These are phyloP conservation scores for Salix purpurea DNA, from an alignment of 345 rosid species.

Conservation along the genomic window DNA sequence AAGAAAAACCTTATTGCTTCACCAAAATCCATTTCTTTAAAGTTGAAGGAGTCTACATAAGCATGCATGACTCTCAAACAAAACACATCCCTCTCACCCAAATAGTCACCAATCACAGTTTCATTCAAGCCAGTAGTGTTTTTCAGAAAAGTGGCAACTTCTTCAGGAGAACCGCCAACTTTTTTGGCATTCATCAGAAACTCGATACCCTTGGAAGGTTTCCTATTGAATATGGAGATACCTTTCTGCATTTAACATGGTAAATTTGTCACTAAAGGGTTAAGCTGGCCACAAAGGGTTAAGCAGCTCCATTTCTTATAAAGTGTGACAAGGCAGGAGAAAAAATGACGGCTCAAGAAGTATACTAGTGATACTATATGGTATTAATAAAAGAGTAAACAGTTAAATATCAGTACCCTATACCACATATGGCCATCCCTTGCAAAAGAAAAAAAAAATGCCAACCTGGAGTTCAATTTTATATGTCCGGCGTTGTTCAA, in stretches of 20 bases:
- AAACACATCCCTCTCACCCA: slow-evolving; percentile 95
- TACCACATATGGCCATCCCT: not conserved
- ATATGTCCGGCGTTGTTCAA: slow-evolving; percentile 86
- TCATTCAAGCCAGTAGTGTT: slow-evolving; percentile 68
- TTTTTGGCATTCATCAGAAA: slow-evolving; percentile 70
- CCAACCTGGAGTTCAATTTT: slow-evolving; percentile 91
- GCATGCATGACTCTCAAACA: slow-evolving; percentile 92
- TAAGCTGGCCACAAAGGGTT: not conserved
- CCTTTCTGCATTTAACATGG: slow-evolving; percentile 76
- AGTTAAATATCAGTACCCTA: not conserved
- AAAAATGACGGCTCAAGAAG: not conserved
- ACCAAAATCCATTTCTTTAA: slow-evolving; percentile 79
- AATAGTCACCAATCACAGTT: slow-evolving; percentile 86
- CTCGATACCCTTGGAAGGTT: slow-evolving; percentile 87
- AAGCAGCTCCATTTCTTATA: not conserved
- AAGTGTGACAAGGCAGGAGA: not conserved
- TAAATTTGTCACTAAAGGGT: slow-evolving; percentile 20
- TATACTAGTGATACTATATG: not conserved
- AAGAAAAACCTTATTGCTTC: slow-evolving; percentile 90
- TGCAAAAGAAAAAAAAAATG: slow-evolving; percentile 13
- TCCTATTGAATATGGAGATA: slow-evolving; percentile 71
- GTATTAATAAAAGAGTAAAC: not conserved
- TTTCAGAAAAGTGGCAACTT: slow-evolving; percentile 75
- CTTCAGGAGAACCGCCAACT: slow-evolving; percentile 72
- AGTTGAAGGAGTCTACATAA: slow-evolving; percentile 86